phyloP scores from a whole-genome alignment of 306 rosid genomes.

The Quercus gilva region DNA sequence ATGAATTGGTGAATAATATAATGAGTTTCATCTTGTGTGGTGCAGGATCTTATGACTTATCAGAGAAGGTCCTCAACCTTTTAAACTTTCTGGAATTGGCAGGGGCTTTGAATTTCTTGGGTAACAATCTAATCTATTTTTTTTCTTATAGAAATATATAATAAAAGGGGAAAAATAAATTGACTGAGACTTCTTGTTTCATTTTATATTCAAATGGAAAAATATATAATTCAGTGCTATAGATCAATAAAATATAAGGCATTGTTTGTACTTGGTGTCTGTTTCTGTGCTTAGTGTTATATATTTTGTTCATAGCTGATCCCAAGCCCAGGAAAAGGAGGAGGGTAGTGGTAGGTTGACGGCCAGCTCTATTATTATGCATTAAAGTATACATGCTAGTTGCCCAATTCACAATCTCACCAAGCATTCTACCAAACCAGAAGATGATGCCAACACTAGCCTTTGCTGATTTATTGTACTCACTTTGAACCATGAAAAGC shows the following conservation, averaged over 20 bases:
- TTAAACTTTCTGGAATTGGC: constrained; percentile 89
- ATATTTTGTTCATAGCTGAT: too few relatives aligned
- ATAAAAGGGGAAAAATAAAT: not conserved
- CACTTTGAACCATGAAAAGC: not conserved
- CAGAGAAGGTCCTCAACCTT: constrained; percentile 81
- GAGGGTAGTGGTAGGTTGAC: too few relatives aligned
- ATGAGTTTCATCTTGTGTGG: constrained; percentile 26
- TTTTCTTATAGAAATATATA: constrained; percentile 13
- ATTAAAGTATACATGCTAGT: constrained; percentile 3
- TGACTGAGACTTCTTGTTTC: not conserved
- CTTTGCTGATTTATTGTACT: constrained; percentile 1
- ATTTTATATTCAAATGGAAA: not conserved
- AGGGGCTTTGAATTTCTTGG: constrained; percentile 92
- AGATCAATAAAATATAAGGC: too few relatives aligned
- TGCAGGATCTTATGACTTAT: constrained; percentile 79
- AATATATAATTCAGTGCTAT: not conserved
- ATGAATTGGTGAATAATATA: constrained; percentile 17
- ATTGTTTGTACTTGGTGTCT: too few relatives aligned
- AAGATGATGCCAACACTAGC: constrained; percentile 3
- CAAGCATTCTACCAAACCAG: constrained; percentile 15
- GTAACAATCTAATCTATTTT: constrained; percentile 34
- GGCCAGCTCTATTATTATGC: not conserved
- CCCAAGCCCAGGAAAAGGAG: too few relatives aligned
- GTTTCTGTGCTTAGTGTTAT: too few relatives aligned
- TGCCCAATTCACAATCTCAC: not conserved